phyloP scores from a whole-genome alignment of 78 protist genomes.

The Polysphondylium violaceum region DNA sequence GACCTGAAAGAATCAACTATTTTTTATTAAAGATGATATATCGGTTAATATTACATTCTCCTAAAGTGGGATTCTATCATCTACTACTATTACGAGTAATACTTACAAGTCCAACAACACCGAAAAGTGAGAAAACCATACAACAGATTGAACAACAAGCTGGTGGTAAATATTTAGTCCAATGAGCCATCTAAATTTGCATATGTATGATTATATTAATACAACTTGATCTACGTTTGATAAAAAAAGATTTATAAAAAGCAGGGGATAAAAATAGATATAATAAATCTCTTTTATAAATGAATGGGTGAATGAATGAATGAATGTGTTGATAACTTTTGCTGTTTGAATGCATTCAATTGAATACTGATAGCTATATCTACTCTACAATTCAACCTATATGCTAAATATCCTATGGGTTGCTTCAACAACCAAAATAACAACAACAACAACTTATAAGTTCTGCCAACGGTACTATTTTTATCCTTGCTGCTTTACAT shows the following conservation, averaged over 20 bases:
- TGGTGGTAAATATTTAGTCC: conserved; percentile 51
- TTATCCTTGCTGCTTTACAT: no score
- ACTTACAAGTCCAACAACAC: conserved; percentile 56
- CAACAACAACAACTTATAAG: no score
- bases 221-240: background rate
- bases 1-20: conserved; percentile 29
- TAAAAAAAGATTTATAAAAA: background rate
- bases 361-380: no score
- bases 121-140: conserved; percentile 68
- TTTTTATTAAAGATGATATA: background rate
- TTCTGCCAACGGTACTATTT: no score
- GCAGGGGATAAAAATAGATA: background rate
- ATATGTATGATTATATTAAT: background rate
- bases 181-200: conserved; percentile 47
- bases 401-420: no score
- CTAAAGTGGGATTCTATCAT: background rate
- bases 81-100: background rate
- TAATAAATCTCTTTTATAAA: no score
- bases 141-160: conserved; percentile 79
- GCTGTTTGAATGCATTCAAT: no score
- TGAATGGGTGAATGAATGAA: no score
- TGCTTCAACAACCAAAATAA: no score
- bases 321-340: no score
- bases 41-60: background rate
- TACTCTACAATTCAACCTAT: no score